Percentiles rank a stretch among this genome's conserved stretches.
Conservation (phyloP, 106 monocot genomes). For the Hemerocallis citrina region DNA sequence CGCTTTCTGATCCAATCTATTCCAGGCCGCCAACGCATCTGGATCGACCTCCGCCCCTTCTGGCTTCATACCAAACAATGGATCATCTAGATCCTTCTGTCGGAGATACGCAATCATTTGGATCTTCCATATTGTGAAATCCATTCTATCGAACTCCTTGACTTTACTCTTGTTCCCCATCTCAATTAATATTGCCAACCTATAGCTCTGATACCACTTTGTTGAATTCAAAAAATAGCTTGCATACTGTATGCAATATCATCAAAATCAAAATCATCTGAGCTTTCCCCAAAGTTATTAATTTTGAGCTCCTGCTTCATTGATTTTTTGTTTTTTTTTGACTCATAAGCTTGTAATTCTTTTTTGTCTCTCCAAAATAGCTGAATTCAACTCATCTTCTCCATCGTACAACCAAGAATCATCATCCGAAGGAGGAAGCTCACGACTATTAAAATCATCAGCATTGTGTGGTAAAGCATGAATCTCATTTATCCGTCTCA, state of each 20-base stretch:
- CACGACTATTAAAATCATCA: conserved; percentile 45
- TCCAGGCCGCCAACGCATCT: too few species aligned
- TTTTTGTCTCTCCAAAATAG: conserved; percentile 70
- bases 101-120: too few species aligned
- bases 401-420: conserved; percentile 92
- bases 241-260: conserved; percentile 82
- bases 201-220: too few species aligned
- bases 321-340: conserved; percentile 19
- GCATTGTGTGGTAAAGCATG: conserved; percentile 41
- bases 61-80: too few species aligned
- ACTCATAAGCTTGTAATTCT: conserved; percentile 75
- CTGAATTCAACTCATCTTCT: conserved; percentile 75
- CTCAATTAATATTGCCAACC: too few species aligned
- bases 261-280: conserved; percentile 56
- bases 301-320: conserved; percentile 1
- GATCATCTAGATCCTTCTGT: too few species aligned
- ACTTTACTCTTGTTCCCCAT: too few species aligned
- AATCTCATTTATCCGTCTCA: conserved; percentile 78
- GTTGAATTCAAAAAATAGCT: too few species aligned
- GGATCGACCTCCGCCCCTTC: too few species aligned
- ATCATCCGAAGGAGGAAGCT: conserved; percentile 72
- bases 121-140: too few species aligned
- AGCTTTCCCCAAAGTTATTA: conserved; percentile 1
- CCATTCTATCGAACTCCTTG: too few species aligned
- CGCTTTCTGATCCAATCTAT: too few species aligned